phyloP scores from a whole-genome alignment of 805 yeast genomes.

The Alloascoidea africana region DNA sequence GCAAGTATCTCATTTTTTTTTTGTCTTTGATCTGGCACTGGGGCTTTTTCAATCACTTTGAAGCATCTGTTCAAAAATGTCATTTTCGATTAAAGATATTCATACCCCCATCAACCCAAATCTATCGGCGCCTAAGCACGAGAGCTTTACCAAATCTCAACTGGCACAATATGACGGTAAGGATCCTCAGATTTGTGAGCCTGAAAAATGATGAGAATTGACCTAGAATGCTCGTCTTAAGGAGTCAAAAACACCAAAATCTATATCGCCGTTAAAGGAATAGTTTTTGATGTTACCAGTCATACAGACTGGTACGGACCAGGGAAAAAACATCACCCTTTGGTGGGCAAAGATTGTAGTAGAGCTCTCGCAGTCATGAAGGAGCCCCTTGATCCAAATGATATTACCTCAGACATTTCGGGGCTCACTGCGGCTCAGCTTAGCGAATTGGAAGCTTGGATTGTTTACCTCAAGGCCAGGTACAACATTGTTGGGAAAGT shows the following conservation, averaged over 20 bases:
- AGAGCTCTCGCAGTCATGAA: conserved; percentile 63
- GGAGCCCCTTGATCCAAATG: conserved; percentile 42
- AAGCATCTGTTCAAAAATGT: too few species aligned
- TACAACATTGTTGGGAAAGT: conserved; percentile 1
- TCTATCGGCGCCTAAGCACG: conserved; percentile 34
- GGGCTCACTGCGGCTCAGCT: background rate
- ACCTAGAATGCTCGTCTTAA: conserved; percentile 10
- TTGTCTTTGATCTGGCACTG: too few species aligned
- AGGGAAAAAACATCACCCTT: conserved; percentile 53
- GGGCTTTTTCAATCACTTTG: too few species aligned
- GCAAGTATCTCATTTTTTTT: too few species aligned
- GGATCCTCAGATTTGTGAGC: too few species aligned
- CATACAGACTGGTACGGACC: conserved; percentile 62
- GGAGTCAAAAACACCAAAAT: conserved; percentile 29
- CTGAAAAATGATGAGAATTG: too few species aligned
- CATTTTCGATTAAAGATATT: too few species aligned
- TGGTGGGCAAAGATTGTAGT: conserved; percentile 68
- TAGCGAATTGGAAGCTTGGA: background rate
- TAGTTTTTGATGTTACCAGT: conserved; percentile 60
- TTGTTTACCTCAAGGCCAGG: background rate
- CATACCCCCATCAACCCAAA: too few species aligned
- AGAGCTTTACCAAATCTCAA: conserved; percentile 25
- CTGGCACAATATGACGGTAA: conserved; percentile 32
- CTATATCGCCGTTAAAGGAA: conserved; percentile 65
- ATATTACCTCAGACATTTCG: conserved; percentile 21